phyloP scores from a whole-genome alignment of 345 rosid species.

The Rhodamnia rubescens region DNA sequence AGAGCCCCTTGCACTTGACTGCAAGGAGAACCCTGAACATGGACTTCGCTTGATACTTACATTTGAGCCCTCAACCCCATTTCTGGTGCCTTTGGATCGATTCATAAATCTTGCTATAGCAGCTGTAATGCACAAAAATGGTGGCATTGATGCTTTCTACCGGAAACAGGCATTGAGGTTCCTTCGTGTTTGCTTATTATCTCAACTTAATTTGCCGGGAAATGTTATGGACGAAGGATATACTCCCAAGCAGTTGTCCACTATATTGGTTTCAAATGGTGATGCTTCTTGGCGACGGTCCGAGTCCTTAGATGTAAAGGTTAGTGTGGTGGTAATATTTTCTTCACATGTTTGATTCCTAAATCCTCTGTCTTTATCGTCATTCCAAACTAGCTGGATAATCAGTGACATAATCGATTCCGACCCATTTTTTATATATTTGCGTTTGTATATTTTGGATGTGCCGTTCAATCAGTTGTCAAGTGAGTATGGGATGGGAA shows the following conservation, averaged over 20 bases:
- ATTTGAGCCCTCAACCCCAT: constrained; percentile 91
- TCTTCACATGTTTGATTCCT: background rate
- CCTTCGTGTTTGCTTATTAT: constrained; percentile 78
- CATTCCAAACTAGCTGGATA: background rate
- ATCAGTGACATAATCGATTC: background rate
- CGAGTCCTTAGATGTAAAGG: constrained; percentile 80
- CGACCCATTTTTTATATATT: background rate
- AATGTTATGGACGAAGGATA: constrained; percentile 61
- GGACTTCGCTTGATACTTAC: constrained; percentile 95
- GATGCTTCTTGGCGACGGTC: constrained; percentile 67
- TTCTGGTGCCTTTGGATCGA: constrained; percentile 89
- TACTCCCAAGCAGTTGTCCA: constrained; percentile 53
- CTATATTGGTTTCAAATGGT: constrained; percentile 49
- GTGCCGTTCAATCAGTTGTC: background rate
- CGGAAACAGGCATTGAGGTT: constrained; percentile 83
- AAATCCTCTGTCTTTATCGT: background rate
- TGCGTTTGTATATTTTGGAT: background rate
- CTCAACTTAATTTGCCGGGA: constrained; percentile 97
- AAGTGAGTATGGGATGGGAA: background rate
- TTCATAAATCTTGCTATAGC: constrained; percentile 93
- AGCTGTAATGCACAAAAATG: constrained; percentile 60
- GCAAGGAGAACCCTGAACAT: constrained; percentile 98
- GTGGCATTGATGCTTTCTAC: constrained; percentile 66
- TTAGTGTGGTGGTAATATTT: constrained; percentile 14
- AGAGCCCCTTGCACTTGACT: constrained; percentile 94